Evolutionary conservation across 2,329 filamentous ascomycete genomes (phyloP), one percentile per base, ranked within the genome.

Genomic region (Xylariaceae sp.): DNA sequence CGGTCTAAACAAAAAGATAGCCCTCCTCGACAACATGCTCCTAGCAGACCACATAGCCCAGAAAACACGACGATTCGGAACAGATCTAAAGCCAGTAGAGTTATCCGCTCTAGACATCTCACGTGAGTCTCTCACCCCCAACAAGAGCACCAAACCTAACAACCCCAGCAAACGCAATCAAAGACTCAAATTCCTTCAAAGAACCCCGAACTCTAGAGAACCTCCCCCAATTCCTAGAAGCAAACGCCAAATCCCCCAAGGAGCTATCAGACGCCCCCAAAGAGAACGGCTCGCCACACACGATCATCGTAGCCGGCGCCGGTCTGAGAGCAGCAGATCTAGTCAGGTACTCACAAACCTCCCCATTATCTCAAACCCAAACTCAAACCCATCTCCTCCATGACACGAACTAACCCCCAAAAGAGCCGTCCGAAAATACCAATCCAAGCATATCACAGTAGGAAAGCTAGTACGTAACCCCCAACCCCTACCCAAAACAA

Each of bases 301-400:
- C 92, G 1, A 78, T 99, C 51, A 83, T 99, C 34, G 81, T 99
- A n/a, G 84, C 92, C 12, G 83, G 84, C 8, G 90, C 92, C 5
- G 94, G 90, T 0, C 76, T 96, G 52, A 80, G 94, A 65, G 91
- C 94, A 4, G 91, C 92, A 15, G 89, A 97, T 66, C 73, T 96
- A 44, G 85, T 88, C 26, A 82, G 87, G 85, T 87, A 74, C 41
- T 70, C 18, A 5, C 10, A 41, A 40, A 36, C 2, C 1, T 7
- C 19, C 9, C 1, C 10, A 19, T 29, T n/a, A 0, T 19, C 22
- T 37, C 7, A 18, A 2, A 2, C 19, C 7, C 22, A 5, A 1
- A 15, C 13, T 21, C 13, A n/a, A 10, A 29, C 6, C 1, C n/a
- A 18, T 5, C 16, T 30, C 5, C 16, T 13, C 1, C n/a, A 15